phyloP scores from a whole-genome alignment of 78 protist genomes.

The Planoprotostelium fungivorum region DNA sequence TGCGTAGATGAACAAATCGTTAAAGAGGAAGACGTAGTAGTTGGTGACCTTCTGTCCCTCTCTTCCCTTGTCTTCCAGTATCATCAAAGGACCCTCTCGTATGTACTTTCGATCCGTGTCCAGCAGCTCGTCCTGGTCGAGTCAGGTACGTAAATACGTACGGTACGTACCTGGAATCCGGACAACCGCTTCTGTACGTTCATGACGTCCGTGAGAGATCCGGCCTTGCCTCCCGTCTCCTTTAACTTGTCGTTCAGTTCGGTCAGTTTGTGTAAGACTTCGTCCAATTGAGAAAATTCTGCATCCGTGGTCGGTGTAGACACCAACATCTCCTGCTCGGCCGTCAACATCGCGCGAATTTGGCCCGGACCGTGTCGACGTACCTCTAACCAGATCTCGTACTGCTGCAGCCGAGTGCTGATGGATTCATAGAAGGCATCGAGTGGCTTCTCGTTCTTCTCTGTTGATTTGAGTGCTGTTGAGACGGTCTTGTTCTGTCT shows the following conservation, averaged over 20 bases:
- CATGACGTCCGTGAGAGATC: not conserved
- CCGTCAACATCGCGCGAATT: not conserved
- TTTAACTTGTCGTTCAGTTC: not conserved
- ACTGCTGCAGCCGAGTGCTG: not conserved
- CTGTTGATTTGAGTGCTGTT: not conserved
- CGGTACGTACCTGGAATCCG: not conserved
- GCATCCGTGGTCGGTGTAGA: not conserved
- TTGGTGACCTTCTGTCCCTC: not conserved
- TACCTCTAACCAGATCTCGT: not conserved
- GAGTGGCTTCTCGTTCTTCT: not conserved
- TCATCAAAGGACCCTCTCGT: not conserved
- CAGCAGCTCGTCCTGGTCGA: not conserved
- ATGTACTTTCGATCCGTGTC: not conserved
- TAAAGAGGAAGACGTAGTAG: not conserved
- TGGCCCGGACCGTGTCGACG: not conserved
- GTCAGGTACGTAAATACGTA: not conserved
- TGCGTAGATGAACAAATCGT: not conserved
- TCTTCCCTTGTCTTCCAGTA: not conserved
- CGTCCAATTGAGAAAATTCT: not conserved
- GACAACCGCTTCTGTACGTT: not conserved
- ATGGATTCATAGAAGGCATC: not conserved
- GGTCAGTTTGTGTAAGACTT: not conserved
- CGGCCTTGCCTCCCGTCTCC: not conserved
- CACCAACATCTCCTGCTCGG: not conserved
- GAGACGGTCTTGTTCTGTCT: not conserved